Base-by-base conservation (phyloP, 495 filamentous ascomycete species). In the Hyaloscypha bicolor region DNA sequence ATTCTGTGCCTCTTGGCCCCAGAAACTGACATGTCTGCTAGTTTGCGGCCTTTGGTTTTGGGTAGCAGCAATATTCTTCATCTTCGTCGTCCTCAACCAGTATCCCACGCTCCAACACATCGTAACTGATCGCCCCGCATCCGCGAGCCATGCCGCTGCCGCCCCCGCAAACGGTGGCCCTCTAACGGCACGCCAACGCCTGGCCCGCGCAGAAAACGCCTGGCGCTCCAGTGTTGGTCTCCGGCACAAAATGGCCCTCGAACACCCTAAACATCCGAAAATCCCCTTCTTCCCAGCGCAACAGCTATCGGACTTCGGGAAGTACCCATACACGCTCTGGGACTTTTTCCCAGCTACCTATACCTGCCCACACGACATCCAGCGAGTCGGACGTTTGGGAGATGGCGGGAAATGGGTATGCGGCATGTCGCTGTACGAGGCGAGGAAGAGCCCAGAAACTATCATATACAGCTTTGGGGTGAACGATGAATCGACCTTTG, bases 331-430 rank as follows among this genome's bases (percentile, higher is more conserved):
- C 56, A 72, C 72, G 2, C 53, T 77, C 21, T 77, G 74, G 74
- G 75, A 77, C 62, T 74, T 77, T 66, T 70, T 73, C 62, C 72
- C 74, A 6, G 64, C 74, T 19, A 70, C 68, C 32, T 70, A 70
- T 60, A 71, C 64, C 29, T 77, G 75, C 51, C 75, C 75, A 4
- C 71, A 75, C 63, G 75, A 77, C 57, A 72, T 77, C 9, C 70
- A 77, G 35, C 69, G 75, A 39, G 69, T 77, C 16, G 75, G 75
- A 22, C 68, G 69, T 3, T 63, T 76, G 9, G 75, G 72, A 22
- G 75, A 77, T 55, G 75, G 75, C 29, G 75, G 75, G 16, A 77
- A 77, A 67, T 76, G 74, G 72, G 75, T 77, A 9, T 77, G 75
- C 59, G 75, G 75, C 2, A 72, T 77, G 70, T 66, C 62, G 14